Percentiles rank a stretch among this genome's conserved stretches.
Evolutionary conservation across 768 basidiomycete species (phyloP).

Genomic region (Termitomyces sp.): DNA sequence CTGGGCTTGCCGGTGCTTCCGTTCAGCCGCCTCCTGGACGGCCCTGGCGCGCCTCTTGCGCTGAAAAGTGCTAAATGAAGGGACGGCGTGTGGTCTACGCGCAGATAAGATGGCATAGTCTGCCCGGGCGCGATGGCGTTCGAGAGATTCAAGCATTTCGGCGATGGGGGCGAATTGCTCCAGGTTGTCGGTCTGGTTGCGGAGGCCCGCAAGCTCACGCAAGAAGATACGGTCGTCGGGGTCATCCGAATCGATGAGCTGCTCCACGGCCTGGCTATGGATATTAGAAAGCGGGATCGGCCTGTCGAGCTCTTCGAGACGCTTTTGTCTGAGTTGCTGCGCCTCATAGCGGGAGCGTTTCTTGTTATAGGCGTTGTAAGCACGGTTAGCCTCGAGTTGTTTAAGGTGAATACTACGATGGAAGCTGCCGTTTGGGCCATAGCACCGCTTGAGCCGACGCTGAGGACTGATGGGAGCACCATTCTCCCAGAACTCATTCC

Average conservation of each 20-base stretch:
- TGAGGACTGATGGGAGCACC: not conserved
- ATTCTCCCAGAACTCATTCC: slow-evolving; percentile 3
- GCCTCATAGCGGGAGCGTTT: slow-evolving; percentile 3
- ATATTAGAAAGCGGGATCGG: not conserved
- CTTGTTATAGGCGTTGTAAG: not conserved
- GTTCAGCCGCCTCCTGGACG: not conserved
- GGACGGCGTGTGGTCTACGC: not conserved
- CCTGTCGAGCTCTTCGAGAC: not conserved
- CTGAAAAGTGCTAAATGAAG: slow-evolving; percentile 6
- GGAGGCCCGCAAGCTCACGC: slow-evolving; percentile 6
- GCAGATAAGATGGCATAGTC: slow-evolving; percentile 1
- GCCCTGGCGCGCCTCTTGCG: not conserved
- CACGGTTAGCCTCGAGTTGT: not conserved
- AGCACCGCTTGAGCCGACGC: not conserved
- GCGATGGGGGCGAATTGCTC: not conserved
- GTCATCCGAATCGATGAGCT: slow-evolving; percentile 1
- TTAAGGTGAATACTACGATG: slow-evolving; percentile 2
- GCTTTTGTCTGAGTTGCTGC: not conserved
- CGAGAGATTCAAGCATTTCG: not conserved
- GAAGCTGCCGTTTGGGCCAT: slow-evolving; percentile 5
- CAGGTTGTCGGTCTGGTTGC: slow-evolving; percentile 3
- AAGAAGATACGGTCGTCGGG: slow-evolving; percentile 11
- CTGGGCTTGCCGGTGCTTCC: not conserved
- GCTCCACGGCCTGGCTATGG: not conserved
- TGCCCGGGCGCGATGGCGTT: not conserved